These are phyloP conservation scores for Colletotrichum musicola DNA, from an alignment of 2,329 filamentous ascomycete genomes.

Conservation along the genomic window DNA sequence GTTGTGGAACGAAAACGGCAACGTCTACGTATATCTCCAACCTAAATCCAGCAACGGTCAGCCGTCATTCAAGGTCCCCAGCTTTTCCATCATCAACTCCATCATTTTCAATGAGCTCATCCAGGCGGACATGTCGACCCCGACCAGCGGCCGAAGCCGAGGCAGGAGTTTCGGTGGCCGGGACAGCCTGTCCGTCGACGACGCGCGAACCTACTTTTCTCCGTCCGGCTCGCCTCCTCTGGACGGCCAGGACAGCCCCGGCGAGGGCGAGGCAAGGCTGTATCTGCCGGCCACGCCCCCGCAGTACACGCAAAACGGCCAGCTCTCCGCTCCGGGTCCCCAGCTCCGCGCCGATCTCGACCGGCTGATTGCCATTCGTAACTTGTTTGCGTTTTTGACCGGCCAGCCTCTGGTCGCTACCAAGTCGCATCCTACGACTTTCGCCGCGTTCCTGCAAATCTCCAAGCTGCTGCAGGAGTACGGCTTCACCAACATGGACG, in stretches of 20 bases:
- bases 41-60: conserved; percentile 62
- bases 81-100: conserved; percentile 67
- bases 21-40: conserved; percentile 69
- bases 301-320: conserved; percentile 44
- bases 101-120: conserved; percentile 67
- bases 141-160: conserved; percentile 46
- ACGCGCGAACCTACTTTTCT: conserved; percentile 56
- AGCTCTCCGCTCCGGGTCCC: conserved; percentile 50
- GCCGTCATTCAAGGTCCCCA: conserved; percentile 72
- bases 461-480: conserved; percentile 67
- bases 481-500: conserved; percentile 68
- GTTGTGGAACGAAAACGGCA: conserved; percentile 73
- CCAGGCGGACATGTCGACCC: conserved; percentile 56
- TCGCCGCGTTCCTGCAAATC: conserved; percentile 67
- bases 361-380: conserved; percentile 69
- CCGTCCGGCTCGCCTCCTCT: conserved; percentile 54
- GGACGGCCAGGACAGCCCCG: conserved; percentile 48
- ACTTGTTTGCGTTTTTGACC: conserved; percentile 75
- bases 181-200: conserved; percentile 61
- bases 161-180: conserved; percentile 62
- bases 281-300: conserved; percentile 65
- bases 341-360: conserved; percentile 60
- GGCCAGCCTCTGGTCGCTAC: conserved; percentile 74
- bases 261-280: conserved; percentile 62
- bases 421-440: conserved; percentile 62